Conservation (phyloP, 2,329 filamentous ascomycete species). For the Phoma sp. region DNA sequence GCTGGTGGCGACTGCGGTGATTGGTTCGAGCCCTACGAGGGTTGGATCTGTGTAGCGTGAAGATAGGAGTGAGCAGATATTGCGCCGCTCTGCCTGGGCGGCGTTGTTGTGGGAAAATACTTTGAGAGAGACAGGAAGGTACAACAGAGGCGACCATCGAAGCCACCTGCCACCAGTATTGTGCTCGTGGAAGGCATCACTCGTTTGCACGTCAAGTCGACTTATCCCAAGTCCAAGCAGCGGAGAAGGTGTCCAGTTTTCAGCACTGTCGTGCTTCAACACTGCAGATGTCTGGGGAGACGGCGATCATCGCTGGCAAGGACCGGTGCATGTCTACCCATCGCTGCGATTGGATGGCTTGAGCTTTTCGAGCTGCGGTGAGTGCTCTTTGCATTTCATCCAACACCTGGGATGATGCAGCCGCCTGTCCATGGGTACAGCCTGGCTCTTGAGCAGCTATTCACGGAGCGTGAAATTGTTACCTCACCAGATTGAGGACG, state of each 20-base stretch:
- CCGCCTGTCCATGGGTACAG: background rate
- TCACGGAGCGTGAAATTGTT: too few relatives aligned
- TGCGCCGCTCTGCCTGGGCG: background rate
- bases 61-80: background rate
- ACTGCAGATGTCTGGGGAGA: background rate
- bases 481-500: background rate
- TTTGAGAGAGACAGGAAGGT: background rate
- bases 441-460: background rate
- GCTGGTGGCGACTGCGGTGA: slow-evolving; percentile 23
- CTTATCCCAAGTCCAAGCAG: background rate
- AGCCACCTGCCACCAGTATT: background rate
- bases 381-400: background rate
- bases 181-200: slow-evolving; percentile 1
- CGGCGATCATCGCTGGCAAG: background rate
- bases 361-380: background rate
- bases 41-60: slow-evolving; percentile 35
- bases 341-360: background rate
- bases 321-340: background rate
- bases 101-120: background rate
- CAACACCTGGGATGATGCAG: background rate
- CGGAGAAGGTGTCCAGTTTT: background rate
- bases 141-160: background rate
- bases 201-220: background rate
- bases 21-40: slow-evolving; percentile 22
- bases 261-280: background rate